These are phyloP conservation scores for Dioszegia aurantiaca DNA, from an alignment of 768 basidiomycete genomes.

Conservation along the genomic window DNA sequence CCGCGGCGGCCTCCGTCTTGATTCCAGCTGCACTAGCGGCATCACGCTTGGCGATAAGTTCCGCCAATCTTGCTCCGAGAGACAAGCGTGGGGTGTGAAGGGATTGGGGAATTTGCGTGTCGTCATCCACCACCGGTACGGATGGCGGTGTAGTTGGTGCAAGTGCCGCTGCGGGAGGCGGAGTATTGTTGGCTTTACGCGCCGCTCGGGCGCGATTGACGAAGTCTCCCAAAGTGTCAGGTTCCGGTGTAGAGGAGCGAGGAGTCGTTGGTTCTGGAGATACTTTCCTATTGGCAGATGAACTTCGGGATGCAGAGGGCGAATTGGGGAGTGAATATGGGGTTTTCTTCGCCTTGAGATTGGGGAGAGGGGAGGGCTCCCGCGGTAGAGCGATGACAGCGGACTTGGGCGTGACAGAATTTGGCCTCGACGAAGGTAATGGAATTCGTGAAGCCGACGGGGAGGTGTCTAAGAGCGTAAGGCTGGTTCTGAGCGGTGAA, in stretches of 20 bases:
- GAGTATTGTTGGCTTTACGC: neutral
- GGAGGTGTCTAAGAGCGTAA: too few species aligned
- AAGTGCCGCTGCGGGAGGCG: neutral
- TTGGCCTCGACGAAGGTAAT: too few species aligned
- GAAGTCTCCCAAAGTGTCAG: neutral
- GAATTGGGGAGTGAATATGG: neutral
- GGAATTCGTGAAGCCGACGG: too few species aligned
- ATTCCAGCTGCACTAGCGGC: neutral
- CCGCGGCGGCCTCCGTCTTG: too few species aligned
- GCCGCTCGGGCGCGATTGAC: neutral
- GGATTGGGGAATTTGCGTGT: neutral
- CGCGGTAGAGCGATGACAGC: too few species aligned
- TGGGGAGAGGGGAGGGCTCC: neutral
- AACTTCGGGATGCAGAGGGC: neutral
- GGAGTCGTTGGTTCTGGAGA: neutral
- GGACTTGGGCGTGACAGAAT: too few species aligned
- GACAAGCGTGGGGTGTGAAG: neutral
- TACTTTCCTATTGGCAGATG: neutral
- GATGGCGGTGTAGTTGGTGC: neutral
- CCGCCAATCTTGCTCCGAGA: neutral
- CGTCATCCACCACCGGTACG: neutral
- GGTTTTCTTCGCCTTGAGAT: neutral
- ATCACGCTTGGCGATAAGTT: constrained; percentile 5
- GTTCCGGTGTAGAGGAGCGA: neutral
- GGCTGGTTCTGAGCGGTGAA: too few species aligned